Base-by-base conservation (phyloP, 371 early-diverging fungal genomes). In the Mucor velutinosus region DNA sequence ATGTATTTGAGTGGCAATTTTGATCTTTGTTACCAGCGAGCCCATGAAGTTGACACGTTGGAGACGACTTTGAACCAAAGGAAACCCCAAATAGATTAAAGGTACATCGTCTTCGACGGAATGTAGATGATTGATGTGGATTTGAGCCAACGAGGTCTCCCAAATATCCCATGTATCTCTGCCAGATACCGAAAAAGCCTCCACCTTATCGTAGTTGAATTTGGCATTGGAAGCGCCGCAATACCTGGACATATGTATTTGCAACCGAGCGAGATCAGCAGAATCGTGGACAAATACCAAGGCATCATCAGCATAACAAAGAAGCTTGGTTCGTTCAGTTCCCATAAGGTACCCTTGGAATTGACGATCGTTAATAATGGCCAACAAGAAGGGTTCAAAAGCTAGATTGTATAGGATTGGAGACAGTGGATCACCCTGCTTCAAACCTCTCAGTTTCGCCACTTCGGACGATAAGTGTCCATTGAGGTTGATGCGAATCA, bases 381-480 rank as follows among this genome's bases (percentile, higher is more conserved):
- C 11, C 0, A 41, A 11, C 41, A 41, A 41, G 14, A 41, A 41
- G 0, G 73, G n/a, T 47, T 66, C 66, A 30, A 67, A 64, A 1
- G 67, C 72, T 2, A 71, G 14, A 11, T 71, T 71, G 55, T 67
- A 71, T 0, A 72, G 43, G 1, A 72, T 39, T 0, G 67, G 73
- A 4, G 62, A 62, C 0, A 67, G 55, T 4, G 67, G 74, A 33
- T 74, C 74, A 3, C 65, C 65, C 58, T 74, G 70, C 15, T 65
- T 33, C 0, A 70, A 59, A n/a, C 74, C 74, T 14, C 67, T 60
- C 0, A 10, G 10, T 7, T 51, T 19, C 0, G 35, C 15, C 4
- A 58, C 30, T 12, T 19, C 49, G 0, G 7, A 0, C 1, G 59
- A 29, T 0, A 65, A 11, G 14, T 49, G 43, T 0, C 66, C 66